Conservation (phyloP, 331 rosid species). For the Telfairia occidentalis region DNA sequence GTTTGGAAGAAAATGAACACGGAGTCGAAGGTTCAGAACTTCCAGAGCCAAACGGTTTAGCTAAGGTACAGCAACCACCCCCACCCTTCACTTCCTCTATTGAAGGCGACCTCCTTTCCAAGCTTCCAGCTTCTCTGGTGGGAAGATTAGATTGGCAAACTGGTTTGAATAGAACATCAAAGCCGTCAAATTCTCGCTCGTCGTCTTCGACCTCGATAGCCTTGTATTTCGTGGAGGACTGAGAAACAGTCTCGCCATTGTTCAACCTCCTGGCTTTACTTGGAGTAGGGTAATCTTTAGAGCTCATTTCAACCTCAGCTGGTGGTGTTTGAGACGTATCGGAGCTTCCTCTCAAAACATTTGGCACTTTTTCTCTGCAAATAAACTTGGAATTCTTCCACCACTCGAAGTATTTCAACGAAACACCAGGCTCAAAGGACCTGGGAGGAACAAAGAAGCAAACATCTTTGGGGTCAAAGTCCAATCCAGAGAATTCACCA, state of each 20-base stretch:
- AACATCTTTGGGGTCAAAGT: not conserved
- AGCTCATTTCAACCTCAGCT: not conserved
- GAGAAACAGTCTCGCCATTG: not conserved
- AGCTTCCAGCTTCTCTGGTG: not conserved
- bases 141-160: not conserved
- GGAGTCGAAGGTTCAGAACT: not conserved
- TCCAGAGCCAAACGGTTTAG: not conserved
- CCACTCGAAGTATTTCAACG: not conserved
- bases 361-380: not conserved
- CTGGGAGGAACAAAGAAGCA: not conserved
- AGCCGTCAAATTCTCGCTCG: not conserved
- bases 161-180: not conserved
- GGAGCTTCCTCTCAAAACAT: not conserved
- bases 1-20: not conserved
- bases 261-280: not conserved
- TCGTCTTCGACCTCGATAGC: not conserved
- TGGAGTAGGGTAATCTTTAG: not conserved
- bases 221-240: not conserved
- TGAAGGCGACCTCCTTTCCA: not conserved
- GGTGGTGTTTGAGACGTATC: not conserved
- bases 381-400: not conserved
- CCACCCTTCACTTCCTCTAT: not conserved
- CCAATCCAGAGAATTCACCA: slow-evolving; percentile 10
- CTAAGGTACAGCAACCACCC: not conserved
- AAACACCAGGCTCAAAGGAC: not conserved